Evolutionary conservation across 768 basidiomycete species (phyloP).

Genomic region (Hericium alpestre): DNA sequence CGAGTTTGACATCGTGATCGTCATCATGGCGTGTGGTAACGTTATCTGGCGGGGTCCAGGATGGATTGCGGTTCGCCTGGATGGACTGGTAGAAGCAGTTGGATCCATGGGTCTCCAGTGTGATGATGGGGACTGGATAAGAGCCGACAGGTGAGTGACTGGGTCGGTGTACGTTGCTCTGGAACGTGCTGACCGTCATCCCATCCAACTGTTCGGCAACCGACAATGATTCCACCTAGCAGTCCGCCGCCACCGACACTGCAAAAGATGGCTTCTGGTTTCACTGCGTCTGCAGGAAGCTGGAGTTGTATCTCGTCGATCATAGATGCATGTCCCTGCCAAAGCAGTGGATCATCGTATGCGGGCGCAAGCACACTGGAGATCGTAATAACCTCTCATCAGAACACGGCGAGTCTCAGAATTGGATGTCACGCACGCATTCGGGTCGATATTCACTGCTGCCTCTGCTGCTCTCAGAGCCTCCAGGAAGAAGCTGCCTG

Average conservation of each 20-base stretch:
- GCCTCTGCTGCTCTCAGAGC: constrained; percentile 41
- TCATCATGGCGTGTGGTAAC: constrained; percentile 31
- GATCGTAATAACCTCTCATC: background rate
- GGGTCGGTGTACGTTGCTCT: background rate
- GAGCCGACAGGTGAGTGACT: background rate
- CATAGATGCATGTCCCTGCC: constrained; percentile 75
- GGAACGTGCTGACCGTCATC: constrained; percentile 39
- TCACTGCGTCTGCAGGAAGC: constrained; percentile 24
- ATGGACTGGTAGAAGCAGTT: constrained; percentile 67
- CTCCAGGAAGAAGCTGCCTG: constrained; percentile 48
- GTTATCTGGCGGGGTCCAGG: constrained; percentile 29
- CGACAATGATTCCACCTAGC: constrained; percentile 56
- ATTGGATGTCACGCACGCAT: constrained; percentile 36
- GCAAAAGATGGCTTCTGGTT: constrained; percentile 67
- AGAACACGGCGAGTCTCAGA: background rate
- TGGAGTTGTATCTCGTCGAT: constrained; percentile 51
- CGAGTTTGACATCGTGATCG: constrained; percentile 39
- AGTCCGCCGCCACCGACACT: constrained; percentile 71
- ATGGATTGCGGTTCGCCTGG: constrained; percentile 37
- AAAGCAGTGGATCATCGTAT: constrained; percentile 57
- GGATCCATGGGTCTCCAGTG: constrained; percentile 61
- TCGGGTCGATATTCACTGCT: constrained; percentile 30
- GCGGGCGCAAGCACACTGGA: constrained; percentile 57
- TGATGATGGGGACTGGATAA: constrained; percentile 46
- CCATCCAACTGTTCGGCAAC: constrained; percentile 59